Evolutionary conservation across 129 eudicot species (phyloP), one percentile per base, ranked within the genome.

Genomic region (Flaveria brownii): DNA sequence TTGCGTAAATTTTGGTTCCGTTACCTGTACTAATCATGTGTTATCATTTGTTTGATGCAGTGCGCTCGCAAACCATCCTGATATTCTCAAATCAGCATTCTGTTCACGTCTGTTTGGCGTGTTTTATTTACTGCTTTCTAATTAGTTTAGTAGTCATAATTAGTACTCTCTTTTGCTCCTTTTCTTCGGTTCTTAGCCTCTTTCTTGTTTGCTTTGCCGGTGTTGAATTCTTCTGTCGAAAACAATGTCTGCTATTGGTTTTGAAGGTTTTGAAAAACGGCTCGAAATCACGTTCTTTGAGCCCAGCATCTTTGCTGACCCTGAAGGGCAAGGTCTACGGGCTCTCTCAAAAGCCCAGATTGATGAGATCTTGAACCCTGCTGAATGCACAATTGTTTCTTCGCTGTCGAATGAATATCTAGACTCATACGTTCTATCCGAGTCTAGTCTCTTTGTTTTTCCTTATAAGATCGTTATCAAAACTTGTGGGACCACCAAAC

Each of bases 21-120:
- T 9, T 12, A 10, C 22, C 2, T 51, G 14, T 28, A 62, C 68
- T 63, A 63, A 69, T 47, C 1, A 62, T 65, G 5, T 42, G 7
- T 41, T 71, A 28, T 51, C 14, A 20, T 76, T 9, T 85, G 75
- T 14, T 50, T 70, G 42, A 1, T 93, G 97, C 98, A 93, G 98
- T 94, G 98, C 84, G 96, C 97, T 79, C 98, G 98, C 98, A 91
- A 91, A 56, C 98, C 98, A 87, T 94, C 98, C 97, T 94, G 97
- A 94, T 88, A 91, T 71, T 77, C 59, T 76, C 46, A 56, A 69
- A 7, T 36, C 13, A 5, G 46, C 7, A 36, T 61, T 70, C 43
- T 33, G 14, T 63, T 67, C 87, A 69, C 93, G 93, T 86, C 93
- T 5, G 1, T 36, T 28, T 26, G 85, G 75, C 91, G 96, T 89